Evolutionary conservation across 2,329 filamentous ascomycete species (phyloP), one percentile per base, ranked within the genome.

Genomic region (Aspergillus sergii): DNA sequence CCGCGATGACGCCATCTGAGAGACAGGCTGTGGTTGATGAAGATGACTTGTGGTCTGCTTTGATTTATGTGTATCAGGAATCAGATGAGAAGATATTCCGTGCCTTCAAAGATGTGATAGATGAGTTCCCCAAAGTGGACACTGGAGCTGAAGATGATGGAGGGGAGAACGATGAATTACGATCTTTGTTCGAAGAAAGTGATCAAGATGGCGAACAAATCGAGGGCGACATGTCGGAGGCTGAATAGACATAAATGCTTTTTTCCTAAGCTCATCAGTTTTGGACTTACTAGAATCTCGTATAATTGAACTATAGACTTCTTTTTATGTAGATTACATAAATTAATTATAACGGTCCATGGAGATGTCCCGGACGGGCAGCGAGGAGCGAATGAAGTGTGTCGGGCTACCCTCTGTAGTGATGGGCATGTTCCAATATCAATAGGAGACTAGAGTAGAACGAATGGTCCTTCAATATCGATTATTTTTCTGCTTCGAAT

Each of bases 391-490:
- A 28, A 28, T 1, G 4, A 28, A 28, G 7, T 1, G 26, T 5
- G 4, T 1, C 26, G 26, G 26, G 26, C 0, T 28, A 28, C 26
- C 26, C 26, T 28, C 4, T 28, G 5, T 1, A 28, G 26, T 28
- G 1, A 28, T 28, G 5, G 26, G 1, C 0, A 28, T 28, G 0
- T 3, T 3, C 4, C 23, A 4, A 1, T 28, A 28, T 28, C 26
- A 7, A 1, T 1, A 7, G 5, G 26, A 0, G 5, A 28, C 26
- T 28, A 1, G 26, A 28, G 5, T 28, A 28, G 1, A 28, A 28
- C 1, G 26, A 28, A 28, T 0, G 26, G 26, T 28, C 26, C 26
- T 28, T 28, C 26, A 7, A 28, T 28, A 28, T 28, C 26, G 6
- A 28, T 5, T 5, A 28, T 28, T 28, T 28, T 28, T 28, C 26